A percentile compares a stretch with the other conserved stretches of the same genome.
These are phyloP conservation scores for Buddleja alternifolia DNA, from an alignment of 257 asterid species.

Conservation along the genomic window DNA sequence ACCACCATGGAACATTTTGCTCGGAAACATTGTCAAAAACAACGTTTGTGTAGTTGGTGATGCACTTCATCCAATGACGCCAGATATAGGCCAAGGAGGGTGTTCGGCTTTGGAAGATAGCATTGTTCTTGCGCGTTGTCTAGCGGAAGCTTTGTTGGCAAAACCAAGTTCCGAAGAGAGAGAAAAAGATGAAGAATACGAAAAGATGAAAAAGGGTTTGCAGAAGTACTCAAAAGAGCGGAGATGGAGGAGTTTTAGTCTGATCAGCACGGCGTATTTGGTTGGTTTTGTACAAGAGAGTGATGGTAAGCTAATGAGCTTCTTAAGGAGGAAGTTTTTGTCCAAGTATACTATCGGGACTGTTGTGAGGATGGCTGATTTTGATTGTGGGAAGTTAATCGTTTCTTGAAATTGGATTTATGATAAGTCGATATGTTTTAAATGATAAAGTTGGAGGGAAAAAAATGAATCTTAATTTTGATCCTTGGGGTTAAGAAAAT, in stretches of 20 bases:
- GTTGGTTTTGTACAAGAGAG: constrained; percentile 66
- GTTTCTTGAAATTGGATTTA: no score
- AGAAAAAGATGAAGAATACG: constrained; percentile 28
- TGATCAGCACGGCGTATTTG: constrained; percentile 55
- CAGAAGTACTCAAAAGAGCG: constrained; percentile 54
- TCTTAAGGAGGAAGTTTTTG: constrained; percentile 52
- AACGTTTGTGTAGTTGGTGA: constrained; percentile 72
- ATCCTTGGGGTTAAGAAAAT: no score
- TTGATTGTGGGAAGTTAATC: constrained; percentile 49
- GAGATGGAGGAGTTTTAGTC: constrained; percentile 75
- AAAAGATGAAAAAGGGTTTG: constrained; percentile 40
- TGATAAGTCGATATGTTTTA: no score
- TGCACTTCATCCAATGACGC: constrained; percentile 89
- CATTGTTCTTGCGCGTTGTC: constrained; percentile 63
- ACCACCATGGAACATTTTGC: constrained; percentile 63
- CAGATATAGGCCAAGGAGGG: constrained; percentile 84
- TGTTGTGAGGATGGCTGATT: constrained; percentile 41
- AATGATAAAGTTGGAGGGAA: no score
- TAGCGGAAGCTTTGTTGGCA: constrained; percentile 41
- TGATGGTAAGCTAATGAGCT: constrained; percentile 44
- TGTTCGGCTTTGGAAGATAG: constrained; percentile 76
- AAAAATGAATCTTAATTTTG: no score
- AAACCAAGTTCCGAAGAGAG: not conserved
- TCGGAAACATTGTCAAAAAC: constrained; percentile 45
- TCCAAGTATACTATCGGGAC: constrained; percentile 31